phyloP scores from a whole-genome alignment of 2,329 filamentous ascomycete species.

The Fusarium illudens region DNA sequence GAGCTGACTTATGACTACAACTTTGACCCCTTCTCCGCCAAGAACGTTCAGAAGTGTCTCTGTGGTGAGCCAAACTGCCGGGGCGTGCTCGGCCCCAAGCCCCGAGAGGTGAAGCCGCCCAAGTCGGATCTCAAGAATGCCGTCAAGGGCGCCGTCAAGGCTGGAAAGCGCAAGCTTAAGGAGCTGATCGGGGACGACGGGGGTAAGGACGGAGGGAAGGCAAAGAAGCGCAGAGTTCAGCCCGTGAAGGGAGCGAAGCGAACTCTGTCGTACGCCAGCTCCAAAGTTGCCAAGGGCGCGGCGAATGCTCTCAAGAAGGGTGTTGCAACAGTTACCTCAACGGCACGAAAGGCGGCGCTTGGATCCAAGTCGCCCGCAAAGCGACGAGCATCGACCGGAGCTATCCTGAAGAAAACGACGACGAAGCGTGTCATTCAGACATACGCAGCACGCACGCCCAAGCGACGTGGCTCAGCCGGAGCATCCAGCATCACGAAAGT shows the following conservation, averaged over 20 bases:
- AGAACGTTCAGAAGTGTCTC: slow-evolving; percentile 73
- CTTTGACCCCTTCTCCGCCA: slow-evolving; percentile 73
- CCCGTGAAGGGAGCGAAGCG: slow-evolving; percentile 47
- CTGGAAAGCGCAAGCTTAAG: slow-evolving; percentile 65
- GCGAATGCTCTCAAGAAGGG: slow-evolving; percentile 50
- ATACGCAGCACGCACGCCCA: slow-evolving; percentile 38
- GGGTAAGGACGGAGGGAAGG: slow-evolving; percentile 52
- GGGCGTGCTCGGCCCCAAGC: slow-evolving; percentile 69
- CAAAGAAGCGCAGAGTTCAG: slow-evolving; percentile 57
- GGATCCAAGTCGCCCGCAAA: slow-evolving; percentile 40
- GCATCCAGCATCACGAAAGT: slow-evolving; percentile 35
- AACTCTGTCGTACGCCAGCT: slow-evolving; percentile 46
- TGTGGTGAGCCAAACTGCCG: slow-evolving; percentile 71
- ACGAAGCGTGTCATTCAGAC: slow-evolving; percentile 44
- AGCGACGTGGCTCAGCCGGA: slow-evolving; percentile 31
- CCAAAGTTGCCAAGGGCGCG: slow-evolving; percentile 50
- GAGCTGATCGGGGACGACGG: slow-evolving; percentile 58
- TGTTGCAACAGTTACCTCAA: slow-evolving; percentile 45
- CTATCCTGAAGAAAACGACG: slow-evolving; percentile 43
- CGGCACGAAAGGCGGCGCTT: slow-evolving; percentile 41
- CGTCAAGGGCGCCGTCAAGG: slow-evolving; percentile 54
- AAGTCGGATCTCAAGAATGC: slow-evolving; percentile 55
- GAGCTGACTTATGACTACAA: slow-evolving; percentile 95
- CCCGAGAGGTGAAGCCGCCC: slow-evolving; percentile 62
- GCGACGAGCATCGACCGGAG: slow-evolving; percentile 39